Conservation (phyloP, 495 filamentous ascomycete genomes). For the Xylaria palmicola region DNA sequence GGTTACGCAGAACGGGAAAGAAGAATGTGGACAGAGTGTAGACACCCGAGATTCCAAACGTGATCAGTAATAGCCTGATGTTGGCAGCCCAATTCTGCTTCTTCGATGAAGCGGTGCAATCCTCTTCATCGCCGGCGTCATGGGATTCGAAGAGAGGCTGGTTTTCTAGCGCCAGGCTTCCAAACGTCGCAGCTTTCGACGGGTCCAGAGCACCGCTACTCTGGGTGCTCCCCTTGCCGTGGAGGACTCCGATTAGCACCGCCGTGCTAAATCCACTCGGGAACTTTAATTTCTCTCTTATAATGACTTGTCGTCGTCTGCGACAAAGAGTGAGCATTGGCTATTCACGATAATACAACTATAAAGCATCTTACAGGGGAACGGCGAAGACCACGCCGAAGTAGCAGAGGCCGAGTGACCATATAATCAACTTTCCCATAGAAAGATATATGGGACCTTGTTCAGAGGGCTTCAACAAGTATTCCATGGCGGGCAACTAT, state of each 20-base stretch:
- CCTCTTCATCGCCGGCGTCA: conserved; percentile 17
- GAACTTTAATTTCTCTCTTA: conserved; percentile 88
- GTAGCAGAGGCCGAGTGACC: conserved; percentile 87
- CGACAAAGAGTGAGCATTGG: conserved; percentile 27
- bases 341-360: not conserved
- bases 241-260: conserved; percentile 84
- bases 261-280: conserved; percentile 94
- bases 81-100: conserved; percentile 52
- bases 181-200: conserved; percentile 32
- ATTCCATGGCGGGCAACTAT: conserved; percentile 83
- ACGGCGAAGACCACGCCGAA: conserved; percentile 98
- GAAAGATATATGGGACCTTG: conserved; percentile 71
- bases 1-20: conserved; percentile 75
- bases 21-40: conserved; percentile 91
- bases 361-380: conserved; percentile 49
- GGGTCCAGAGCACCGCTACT: conserved; percentile 21
- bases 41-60: conserved; percentile 52
- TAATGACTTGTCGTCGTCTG: conserved; percentile 79
- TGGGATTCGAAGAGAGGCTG: conserved; percentile 20
- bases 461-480: conserved; percentile 71
- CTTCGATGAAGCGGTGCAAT: conserved; percentile 11
- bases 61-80: conserved; percentile 50
- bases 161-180: conserved; percentile 30
- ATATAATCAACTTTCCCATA: conserved; percentile 75
- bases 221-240: conserved; percentile 53